Evolutionary conservation across 2,329 filamentous ascomycete genomes (phyloP), one percentile per base, ranked within the genome.

Genomic region (Coniochaeta sp.): DNA sequence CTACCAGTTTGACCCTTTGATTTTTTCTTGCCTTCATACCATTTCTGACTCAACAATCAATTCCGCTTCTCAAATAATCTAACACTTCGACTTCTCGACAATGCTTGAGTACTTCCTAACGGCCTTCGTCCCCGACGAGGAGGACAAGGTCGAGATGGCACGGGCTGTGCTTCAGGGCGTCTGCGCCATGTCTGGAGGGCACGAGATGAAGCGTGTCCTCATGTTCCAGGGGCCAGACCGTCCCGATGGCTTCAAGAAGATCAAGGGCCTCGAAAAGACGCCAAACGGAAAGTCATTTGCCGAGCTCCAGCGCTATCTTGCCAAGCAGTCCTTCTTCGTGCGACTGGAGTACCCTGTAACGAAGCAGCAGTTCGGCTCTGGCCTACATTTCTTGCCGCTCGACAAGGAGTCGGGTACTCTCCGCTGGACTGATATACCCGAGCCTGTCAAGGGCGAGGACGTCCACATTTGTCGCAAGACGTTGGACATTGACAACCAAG

Each of bases 371-470:
- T 48, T 48, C 20, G 30, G 51, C 3, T 18, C 45, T 26, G 22
- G 6, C 8, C 4, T n/a, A 26, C 45, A 28, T 6, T 13, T 14
- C 10, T 12, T 28, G 45, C 6, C 4, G 33, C 68, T 76, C 35
- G 72, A 78, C 53, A 58, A 65, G 6, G 61, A 66, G 0, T 67
- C 67, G 0, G 79, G 78, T 16, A 72, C 75, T 3, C 62, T 85
- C 52, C 69, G 76, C 42, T 86, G 80, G 79, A 75, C 70, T 6
- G 82, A 85, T 56, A 71, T 84, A 42, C 82, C 82, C 1, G 82
- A 85, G 55, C 80, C 81, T 14, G 68, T 73, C 1, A 70, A 70
- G 22, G 69, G 69, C 12, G 67, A 71, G n/a, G 22, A 55, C 70
- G 75, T 10, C 46, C 52, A 45, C 30, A 68, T 48, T 63, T 74